phyloP scores from a whole-genome alignment of 2,329 filamentous ascomycete species.

The Trichoderma koningii region DNA sequence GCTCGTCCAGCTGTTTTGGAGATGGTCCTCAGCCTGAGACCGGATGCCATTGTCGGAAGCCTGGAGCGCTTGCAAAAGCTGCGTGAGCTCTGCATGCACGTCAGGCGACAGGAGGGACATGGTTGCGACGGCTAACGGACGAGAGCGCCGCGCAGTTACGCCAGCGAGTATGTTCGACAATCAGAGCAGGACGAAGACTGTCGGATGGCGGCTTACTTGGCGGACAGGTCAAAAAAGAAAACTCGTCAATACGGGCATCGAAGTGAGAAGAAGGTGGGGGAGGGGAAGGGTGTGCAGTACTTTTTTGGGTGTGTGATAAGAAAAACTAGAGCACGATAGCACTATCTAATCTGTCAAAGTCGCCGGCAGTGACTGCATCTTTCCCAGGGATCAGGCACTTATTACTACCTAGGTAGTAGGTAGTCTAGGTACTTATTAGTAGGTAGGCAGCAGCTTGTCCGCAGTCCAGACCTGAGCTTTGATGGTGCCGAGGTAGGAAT shows the following conservation, averaged over 20 bases:
- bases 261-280: slow-evolving; percentile 34
- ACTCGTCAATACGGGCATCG: slow-evolving; percentile 18
- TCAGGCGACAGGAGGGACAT: slow-evolving; percentile 86
- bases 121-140: slow-evolving; percentile 34
- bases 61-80: slow-evolving; percentile 86
- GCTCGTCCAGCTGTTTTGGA: slow-evolving; percentile 86
- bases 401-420: too few species aligned
- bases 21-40: slow-evolving; percentile 83
- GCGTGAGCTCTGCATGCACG: slow-evolving; percentile 78
- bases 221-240: slow-evolving; percentile 25
- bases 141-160: slow-evolving; percentile 32
- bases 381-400: background rate
- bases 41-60: slow-evolving; percentile 85
- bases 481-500: too few species aligned
- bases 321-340: slow-evolving; percentile 13
- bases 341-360: background rate
- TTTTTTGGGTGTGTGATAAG: slow-evolving; percentile 23
- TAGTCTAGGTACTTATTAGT: too few species aligned
- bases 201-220: slow-evolving; percentile 22
- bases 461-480: too few species aligned
- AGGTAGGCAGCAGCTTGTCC: too few species aligned
- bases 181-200: slow-evolving; percentile 23
- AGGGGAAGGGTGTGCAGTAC: slow-evolving; percentile 30
- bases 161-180: slow-evolving; percentile 26
- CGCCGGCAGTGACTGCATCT: too few species aligned